Percentiles rank a stretch among this genome's conserved stretches.
phyloP scores from a whole-genome alignment of 176 grass and related monocot genomes.

The Canna indica region DNA sequence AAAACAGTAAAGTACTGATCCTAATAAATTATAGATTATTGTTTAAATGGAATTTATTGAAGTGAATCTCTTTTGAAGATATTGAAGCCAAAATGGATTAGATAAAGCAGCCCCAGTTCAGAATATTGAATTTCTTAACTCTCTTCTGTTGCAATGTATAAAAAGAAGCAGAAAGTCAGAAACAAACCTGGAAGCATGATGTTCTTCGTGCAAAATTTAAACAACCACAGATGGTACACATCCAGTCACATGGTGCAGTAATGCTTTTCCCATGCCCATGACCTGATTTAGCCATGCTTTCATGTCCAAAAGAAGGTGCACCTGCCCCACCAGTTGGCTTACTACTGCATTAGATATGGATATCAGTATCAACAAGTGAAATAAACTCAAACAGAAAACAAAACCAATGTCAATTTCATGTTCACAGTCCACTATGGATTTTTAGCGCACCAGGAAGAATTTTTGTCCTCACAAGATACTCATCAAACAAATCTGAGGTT shows the following conservation, averaged over 20 bases:
- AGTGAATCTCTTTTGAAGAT: too few relatives aligned
- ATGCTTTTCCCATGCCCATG: conserved; percentile 47
- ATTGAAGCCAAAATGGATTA: neutral
- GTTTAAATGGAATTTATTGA: too few relatives aligned
- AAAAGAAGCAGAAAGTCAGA: too few relatives aligned
- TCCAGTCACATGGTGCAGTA: conserved; percentile 80
- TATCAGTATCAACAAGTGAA: neutral
- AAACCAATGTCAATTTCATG: neutral
- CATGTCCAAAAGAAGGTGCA: conserved; percentile 45
- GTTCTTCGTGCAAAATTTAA: conserved; percentile 96
- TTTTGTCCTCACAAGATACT: neutral
- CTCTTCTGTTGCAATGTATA: too few relatives aligned
- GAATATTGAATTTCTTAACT: neutral
- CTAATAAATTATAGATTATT: too few relatives aligned
- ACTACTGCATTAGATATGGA: conserved; percentile 55
- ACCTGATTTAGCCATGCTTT: conserved; percentile 36
- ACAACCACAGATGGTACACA: conserved; percentile 89
- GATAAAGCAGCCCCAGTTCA: neutral
- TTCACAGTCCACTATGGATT: neutral
- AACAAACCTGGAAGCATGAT: conserved; percentile 92
- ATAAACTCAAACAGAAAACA: neutral
- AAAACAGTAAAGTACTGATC: too few relatives aligned
- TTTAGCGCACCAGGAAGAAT: neutral
- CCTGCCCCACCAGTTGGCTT: conserved; percentile 65
- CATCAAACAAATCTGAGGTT: neutral